phyloP scores from a whole-genome alignment of 257 asterid genomes.

The Solanum medicagineum region DNA sequence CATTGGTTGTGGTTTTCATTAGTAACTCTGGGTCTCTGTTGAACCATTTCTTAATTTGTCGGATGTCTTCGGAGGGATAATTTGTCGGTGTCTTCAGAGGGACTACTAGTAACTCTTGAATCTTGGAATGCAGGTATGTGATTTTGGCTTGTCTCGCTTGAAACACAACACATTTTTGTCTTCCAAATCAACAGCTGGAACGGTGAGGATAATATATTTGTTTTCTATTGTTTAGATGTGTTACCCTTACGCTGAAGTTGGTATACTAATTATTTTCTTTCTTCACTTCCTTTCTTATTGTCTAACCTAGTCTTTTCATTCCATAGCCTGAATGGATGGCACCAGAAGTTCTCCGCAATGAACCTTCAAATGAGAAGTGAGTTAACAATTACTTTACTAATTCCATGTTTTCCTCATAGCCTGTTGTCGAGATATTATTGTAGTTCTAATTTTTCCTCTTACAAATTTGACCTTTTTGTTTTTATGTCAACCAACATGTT shows the following conservation, averaged over 20 bases:
- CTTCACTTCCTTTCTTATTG: neutral
- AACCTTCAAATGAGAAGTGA: constrained; percentile 97
- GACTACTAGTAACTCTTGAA: neutral
- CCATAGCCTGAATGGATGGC: constrained; percentile 99
- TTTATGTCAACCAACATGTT: neutral
- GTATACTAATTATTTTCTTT: neutral
- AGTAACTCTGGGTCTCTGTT: neutral
- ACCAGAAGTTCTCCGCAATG: constrained; percentile 98
- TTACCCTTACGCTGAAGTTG: neutral
- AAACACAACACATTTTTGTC: constrained; percentile 97
- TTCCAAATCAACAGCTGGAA: constrained; percentile 98
- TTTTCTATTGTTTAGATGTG: neutral
- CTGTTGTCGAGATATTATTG: neutral
- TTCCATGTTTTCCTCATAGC: neutral
- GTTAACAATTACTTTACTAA: constrained; percentile 9
- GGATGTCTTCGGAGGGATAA: neutral
- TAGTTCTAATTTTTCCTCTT: neutral
- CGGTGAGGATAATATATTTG: constrained; percentile 35
- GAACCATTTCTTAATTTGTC: neutral
- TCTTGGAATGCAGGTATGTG: constrained; percentile 63
- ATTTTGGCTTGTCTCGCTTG: constrained; percentile 97
- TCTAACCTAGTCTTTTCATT: neutral
- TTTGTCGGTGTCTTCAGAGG: neutral
- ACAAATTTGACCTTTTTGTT: neutral
- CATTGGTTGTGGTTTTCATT: neutral